phyloP scores from a whole-genome alignment of 2,329 filamentous ascomycete species.

The Hypomyces rosellus region DNA sequence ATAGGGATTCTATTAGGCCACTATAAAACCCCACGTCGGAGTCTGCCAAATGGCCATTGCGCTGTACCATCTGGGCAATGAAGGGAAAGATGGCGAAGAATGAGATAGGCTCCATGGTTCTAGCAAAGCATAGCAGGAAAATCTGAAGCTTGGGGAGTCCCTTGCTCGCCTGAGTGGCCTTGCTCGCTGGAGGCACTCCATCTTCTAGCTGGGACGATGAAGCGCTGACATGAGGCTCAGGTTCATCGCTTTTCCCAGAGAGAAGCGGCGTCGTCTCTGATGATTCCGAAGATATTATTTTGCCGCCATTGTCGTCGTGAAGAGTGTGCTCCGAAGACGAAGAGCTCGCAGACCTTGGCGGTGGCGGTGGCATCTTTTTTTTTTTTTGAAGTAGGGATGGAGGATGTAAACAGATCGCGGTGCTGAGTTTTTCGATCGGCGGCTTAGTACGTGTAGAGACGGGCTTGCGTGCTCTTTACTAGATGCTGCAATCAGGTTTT shows the following conservation, averaged over 20 bases:
- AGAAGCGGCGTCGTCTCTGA: conserved; percentile 5
- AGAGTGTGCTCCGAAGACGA: conserved; percentile 10
- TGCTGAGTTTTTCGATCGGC: too few species aligned
- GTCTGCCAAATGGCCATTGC: conserved; percentile 54
- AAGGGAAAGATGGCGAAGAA: conserved; percentile 81
- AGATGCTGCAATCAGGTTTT: too few species aligned
- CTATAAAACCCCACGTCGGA: conserved; percentile 74
- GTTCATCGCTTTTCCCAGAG: not conserved
- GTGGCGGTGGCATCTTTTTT: too few species aligned
- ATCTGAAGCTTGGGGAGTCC: conserved; percentile 58
- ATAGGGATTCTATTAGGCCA: conserved; percentile 67
- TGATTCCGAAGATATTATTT: not conserved
- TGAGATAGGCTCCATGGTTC: conserved; percentile 67
- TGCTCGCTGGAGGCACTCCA: not conserved
- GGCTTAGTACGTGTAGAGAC: too few species aligned
- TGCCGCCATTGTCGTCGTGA: conserved; percentile 4
- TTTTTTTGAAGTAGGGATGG: too few species aligned
- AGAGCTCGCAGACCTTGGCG: not conserved
- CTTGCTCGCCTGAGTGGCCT: conserved; percentile 24
- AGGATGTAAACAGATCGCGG: too few species aligned
- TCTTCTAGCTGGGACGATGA: conserved; percentile 2
- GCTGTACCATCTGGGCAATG: conserved; percentile 69
- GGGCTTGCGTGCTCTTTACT: too few species aligned
- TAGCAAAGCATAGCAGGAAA: conserved; percentile 64
- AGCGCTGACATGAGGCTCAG: not conserved